Evolutionary conservation across 169 alveolate genomes (phyloP).

Genomic region (Plasmodium gallinaceum): DNA sequence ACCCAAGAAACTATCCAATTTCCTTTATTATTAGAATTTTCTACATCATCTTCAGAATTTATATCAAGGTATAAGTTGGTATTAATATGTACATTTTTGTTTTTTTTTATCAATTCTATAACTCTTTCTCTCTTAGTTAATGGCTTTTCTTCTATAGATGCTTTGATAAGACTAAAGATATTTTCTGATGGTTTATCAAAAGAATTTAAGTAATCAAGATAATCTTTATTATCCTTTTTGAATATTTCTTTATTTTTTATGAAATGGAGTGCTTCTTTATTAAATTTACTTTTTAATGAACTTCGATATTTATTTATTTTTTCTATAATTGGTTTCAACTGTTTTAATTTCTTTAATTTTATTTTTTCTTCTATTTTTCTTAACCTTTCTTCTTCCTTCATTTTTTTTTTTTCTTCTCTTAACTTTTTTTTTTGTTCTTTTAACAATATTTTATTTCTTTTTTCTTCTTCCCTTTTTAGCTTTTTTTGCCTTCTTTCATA

Average conservation of each 20-base stretch:
- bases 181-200: background rate
- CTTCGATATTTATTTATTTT: background rate
- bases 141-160: background rate
- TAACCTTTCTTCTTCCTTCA: slow-evolving; percentile 26
- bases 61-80: slow-evolving; percentile 3
- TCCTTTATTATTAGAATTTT: slow-evolving; percentile 23
- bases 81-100: background rate
- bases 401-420: slow-evolving; percentile 23
- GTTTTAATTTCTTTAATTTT: background rate
- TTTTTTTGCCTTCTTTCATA: slow-evolving; percentile 13
- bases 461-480: slow-evolving; percentile 21
- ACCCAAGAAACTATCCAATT: slow-evolving; percentile 85
- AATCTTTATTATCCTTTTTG: background rate
- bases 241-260: background rate
- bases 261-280: background rate
- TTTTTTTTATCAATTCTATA: background rate
- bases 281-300: too few species aligned
- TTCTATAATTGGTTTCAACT: background rate
- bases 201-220: background rate
- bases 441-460: background rate
- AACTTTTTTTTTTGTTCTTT: slow-evolving; percentile 14
- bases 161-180: background rate
- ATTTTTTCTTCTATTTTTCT: slow-evolving; percentile 17
- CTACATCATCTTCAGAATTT: background rate
- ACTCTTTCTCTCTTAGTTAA: slow-evolving; percentile 15